phyloP scores from a whole-genome alignment of 2,329 filamentous ascomycete species.

The Fusarium pseudocircinatum region DNA sequence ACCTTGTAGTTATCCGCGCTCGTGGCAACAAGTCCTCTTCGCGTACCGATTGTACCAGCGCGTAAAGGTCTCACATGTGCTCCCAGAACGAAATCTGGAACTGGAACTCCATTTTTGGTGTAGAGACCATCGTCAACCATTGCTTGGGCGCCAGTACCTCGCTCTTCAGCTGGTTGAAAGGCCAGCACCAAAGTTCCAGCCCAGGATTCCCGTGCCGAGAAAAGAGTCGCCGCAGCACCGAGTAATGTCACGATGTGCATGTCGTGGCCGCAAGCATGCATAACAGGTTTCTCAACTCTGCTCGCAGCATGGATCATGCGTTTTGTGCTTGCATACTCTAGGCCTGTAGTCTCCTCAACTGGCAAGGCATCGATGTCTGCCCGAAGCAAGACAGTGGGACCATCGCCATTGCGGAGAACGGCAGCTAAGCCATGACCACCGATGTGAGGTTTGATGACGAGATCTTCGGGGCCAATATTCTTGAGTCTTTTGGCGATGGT shows the following conservation, averaged over 20 bases:
- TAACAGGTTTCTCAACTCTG: slow-evolving; percentile 57
- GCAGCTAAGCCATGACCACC: slow-evolving; percentile 68
- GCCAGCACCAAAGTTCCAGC: slow-evolving; percentile 69
- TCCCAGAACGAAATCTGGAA: slow-evolving; percentile 51
- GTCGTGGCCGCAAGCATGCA: slow-evolving; percentile 77
- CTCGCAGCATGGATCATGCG: neutral
- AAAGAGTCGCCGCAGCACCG: slow-evolving; percentile 62
- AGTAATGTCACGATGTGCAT: slow-evolving; percentile 70
- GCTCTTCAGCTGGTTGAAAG: slow-evolving; percentile 76
- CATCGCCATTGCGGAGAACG: slow-evolving; percentile 64
- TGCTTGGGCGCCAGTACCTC: slow-evolving; percentile 64
- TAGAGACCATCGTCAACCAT: slow-evolving; percentile 54
- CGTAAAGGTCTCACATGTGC: slow-evolving; percentile 45
- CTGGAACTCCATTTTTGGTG: slow-evolving; percentile 31
- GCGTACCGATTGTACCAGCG: slow-evolving; percentile 46
- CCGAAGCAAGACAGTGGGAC: slow-evolving; percentile 65
- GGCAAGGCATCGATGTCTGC: slow-evolving; percentile 72
- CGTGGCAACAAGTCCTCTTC: slow-evolving; percentile 40
- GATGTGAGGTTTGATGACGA: slow-evolving; percentile 58
- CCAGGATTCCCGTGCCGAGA: slow-evolving; percentile 59
- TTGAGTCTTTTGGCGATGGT: slow-evolving; percentile 55
- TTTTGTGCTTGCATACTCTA: slow-evolving; percentile 61
- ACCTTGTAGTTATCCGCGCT: slow-evolving; percentile 44
- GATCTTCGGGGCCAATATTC: neutral
- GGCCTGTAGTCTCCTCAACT: slow-evolving; percentile 62